Base-by-base conservation (phyloP, 352 stramenopile genomes). In the Globisporangium recalcitrans region DNA sequence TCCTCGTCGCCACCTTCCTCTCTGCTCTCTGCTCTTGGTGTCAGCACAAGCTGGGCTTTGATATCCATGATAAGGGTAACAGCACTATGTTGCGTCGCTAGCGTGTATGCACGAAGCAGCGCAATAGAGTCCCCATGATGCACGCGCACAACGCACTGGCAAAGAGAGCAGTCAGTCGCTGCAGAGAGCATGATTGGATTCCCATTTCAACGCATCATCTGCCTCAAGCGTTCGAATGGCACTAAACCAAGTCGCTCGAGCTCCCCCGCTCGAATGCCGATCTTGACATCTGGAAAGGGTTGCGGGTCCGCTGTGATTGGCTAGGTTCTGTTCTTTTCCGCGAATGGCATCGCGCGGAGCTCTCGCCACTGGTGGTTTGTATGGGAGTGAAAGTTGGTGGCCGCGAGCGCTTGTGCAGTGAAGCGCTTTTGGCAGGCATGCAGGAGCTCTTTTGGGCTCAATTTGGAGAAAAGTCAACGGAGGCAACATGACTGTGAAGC, bases 401-500 rank as follows among this genome's bases (percentile, higher is more conserved):
- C 72, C 49, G 71, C 67, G 58, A 79, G 65, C 67, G 71, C 68
- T 87, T 86, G 61, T 63, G 57, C 63, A 36, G 56, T 26, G 13
- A 44, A 27, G 57, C 47, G 65, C 57, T 40, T 62, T 34, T 46
- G 52, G 29, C 19, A 40, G 36, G 55, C 24, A 26, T 26, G 55
- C 11, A 26, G 49, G 55, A 26, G 21, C 36, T 34, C 21, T 36
- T 53, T 49, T 51, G 60, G 62, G 72, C 65, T 78, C 71, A 92
- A 82, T 91, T 91, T 88, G 79, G 80, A 93, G 84, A 91, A 91
- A 88, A 87, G 81, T 77, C 71, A 81, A 85, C 74, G 65, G 66
- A 90, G 75, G 69, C 78, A 97, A 80, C 62, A 99, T 99, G 97
- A 99, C 97, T 87, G 96, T 99, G 65, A 99, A 99, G 85, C 90